These are phyloP conservation scores for Tetradesmus obliquus DNA, from an alignment of 139 green algal genomes.

Conservation along the genomic window DNA sequence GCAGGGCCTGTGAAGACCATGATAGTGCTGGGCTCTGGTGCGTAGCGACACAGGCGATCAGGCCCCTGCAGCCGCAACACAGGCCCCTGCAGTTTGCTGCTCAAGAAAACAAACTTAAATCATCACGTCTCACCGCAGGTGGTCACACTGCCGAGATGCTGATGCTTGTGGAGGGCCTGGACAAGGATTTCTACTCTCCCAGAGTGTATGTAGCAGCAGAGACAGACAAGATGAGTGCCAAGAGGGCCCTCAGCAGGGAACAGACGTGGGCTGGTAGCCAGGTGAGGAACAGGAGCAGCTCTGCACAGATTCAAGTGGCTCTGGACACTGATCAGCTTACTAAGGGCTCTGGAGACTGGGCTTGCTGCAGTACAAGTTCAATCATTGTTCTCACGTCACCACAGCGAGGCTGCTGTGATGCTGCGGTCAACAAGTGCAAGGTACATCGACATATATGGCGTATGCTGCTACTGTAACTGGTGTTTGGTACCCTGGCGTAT, in stretches of 20 bases:
- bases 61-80: no score
- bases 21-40: slow-evolving; percentile 88
- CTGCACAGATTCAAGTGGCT: neutral
- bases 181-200: slow-evolving; percentile 69
- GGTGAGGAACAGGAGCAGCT: neutral
- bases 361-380: neutral
- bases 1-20: slow-evolving; percentile 65
- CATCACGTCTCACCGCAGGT: slow-evolving; percentile 59
- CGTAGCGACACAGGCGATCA: neutral
- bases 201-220: slow-evolving; percentile 80
- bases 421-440: no score
- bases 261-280: slow-evolving; percentile 24
- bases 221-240: slow-evolving; percentile 78
- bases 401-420: neutral
- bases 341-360: neutral
- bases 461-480: no score
- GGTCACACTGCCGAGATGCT: slow-evolving; percentile 96
- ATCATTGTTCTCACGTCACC: neutral
- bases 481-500: no score
- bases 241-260: slow-evolving; percentile 68
- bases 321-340: neutral
- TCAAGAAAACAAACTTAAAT: neutral
- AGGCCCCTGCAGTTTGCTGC: no score
- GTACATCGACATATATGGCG: no score
- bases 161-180: slow-evolving; percentile 67